phyloP scores from a whole-genome alignment of 1,284 basidiomycete genomes.

The Ustilago bromivora region DNA sequence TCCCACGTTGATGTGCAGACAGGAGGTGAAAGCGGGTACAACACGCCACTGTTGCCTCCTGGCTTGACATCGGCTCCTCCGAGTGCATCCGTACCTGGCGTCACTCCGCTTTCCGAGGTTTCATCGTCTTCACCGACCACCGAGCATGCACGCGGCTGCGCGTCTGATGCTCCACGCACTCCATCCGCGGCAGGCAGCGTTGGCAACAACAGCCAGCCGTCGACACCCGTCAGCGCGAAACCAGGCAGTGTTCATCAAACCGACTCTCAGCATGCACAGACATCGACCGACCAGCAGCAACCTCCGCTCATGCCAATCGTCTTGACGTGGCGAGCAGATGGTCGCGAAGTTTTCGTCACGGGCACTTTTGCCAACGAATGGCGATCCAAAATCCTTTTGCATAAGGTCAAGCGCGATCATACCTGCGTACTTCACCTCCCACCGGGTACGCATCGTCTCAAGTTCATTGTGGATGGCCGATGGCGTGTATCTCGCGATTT shows the following conservation, averaged over 20 bases:
- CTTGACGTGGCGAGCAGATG: conserved; percentile 62
- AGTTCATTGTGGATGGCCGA: conserved; percentile 93
- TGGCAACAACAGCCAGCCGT: conserved; percentile 29
- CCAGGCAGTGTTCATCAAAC: conserved; percentile 6
- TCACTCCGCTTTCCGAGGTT: conserved; percentile 32
- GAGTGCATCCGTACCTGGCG: conserved; percentile 36
- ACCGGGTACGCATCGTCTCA: conserved; percentile 93
- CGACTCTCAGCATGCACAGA: conserved; percentile 13
- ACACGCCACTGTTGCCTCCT: conserved; percentile 54
- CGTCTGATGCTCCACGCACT: conserved; percentile 8
- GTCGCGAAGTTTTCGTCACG: conserved; percentile 73
- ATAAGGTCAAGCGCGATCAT: conserved; percentile 59
- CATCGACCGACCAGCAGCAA: conserved; percentile 19
- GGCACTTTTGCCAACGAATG: conserved; percentile 76
- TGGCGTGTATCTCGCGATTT: conserved; percentile 82
- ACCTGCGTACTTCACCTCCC: conserved; percentile 70
- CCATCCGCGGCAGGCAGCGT: conserved; percentile 13
- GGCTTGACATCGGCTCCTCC: conserved; percentile 51
- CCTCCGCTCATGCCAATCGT: conserved; percentile 41
- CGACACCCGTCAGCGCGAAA: conserved; percentile 34
- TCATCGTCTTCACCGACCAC: conserved; percentile 17
- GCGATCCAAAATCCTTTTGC: conserved; percentile 71
- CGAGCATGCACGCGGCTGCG: conserved; percentile 6
- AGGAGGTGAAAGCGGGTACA: conserved; percentile 54
- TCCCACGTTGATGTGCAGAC: conserved; percentile 52